Evolutionary conservation across 2,329 filamentous ascomycete species (phyloP).

Genomic region (Fusarium burgessii): DNA sequence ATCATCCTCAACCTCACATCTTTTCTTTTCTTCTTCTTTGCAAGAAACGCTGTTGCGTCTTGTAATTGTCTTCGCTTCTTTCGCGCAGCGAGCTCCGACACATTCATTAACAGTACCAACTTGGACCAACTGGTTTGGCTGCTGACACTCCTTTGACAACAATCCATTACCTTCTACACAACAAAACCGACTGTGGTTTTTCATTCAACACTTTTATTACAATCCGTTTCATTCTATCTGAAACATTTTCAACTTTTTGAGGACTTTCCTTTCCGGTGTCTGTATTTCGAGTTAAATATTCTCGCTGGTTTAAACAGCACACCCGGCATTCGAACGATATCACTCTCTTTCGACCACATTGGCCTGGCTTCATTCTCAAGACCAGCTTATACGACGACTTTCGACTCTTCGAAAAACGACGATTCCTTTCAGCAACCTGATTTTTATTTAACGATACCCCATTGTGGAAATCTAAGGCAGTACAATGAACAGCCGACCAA

Average conservation of each 20-base stretch:
- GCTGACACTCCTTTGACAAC: slow-evolving; percentile 63
- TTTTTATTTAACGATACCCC: slow-evolving; percentile 39
- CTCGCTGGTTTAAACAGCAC: slow-evolving; percentile 44
- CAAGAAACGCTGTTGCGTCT: slow-evolving; percentile 48
- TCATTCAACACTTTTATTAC: slow-evolving; percentile 20
- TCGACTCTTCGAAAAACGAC: slow-evolving; percentile 36
- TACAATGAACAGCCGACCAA: slow-evolving; percentile 37
- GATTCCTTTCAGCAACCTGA: slow-evolving; percentile 20
- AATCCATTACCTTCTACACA: slow-evolving; percentile 28
- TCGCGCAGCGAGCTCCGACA: slow-evolving; percentile 49
- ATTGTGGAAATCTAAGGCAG: slow-evolving; percentile 35
- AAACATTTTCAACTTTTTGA: slow-evolving; percentile 21
- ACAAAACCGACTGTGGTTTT: slow-evolving; percentile 29
- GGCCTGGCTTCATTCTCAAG: slow-evolving; percentile 14
- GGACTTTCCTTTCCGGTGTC: slow-evolving; percentile 32
- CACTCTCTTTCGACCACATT: slow-evolving; percentile 35
- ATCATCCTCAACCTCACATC: slow-evolving; percentile 37
- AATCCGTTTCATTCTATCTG: slow-evolving; percentile 15
- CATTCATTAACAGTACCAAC: slow-evolving; percentile 49
- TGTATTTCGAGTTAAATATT: slow-evolving; percentile 44
- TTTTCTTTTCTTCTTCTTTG: slow-evolving; percentile 39
- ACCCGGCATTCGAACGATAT: slow-evolving; percentile 38
- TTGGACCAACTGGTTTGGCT: slow-evolving; percentile 69
- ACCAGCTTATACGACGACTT: slow-evolving; percentile 35
- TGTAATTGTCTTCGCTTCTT: slow-evolving; percentile 44